Evolutionary conservation across 305 asterid genomes (phyloP).

Genomic region (Fraxinus ornus): DNA sequence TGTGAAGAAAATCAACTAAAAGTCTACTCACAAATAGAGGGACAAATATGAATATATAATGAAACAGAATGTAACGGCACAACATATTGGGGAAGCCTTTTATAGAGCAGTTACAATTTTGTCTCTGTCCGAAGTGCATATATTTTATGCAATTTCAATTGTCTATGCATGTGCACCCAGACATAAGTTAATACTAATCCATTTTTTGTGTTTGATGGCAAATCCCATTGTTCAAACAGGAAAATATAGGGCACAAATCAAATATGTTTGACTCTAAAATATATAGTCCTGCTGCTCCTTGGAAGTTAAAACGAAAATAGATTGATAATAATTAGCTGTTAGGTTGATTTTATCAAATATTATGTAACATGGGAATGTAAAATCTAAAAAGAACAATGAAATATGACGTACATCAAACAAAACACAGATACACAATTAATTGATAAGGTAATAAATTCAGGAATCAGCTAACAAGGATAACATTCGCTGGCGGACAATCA

Average conservation of each 20-base stretch:
- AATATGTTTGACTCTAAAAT: background rate
- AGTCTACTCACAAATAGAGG: constrained; percentile 7
- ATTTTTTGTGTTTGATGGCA: background rate
- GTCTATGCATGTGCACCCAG: background rate
- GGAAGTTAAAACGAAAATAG: background rate
- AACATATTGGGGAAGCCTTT: background rate
- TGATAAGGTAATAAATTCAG: background rate
- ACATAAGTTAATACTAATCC: background rate
- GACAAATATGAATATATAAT: background rate
- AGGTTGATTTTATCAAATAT: background rate
- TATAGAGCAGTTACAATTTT: constrained; percentile 2
- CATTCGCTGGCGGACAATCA: background rate
- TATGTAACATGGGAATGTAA: background rate
- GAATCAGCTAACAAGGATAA: background rate
- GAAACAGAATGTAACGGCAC: constrained; percentile 7
- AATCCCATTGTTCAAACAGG: background rate
- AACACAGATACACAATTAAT: constrained; percentile 7
- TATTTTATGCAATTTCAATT: background rate
- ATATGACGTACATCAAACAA: background rate
- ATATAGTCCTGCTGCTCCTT: background rate
- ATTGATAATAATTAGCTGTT: background rate
- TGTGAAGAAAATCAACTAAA: background rate
- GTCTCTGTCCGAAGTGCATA: constrained; percentile 1
- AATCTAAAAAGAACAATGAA: background rate
- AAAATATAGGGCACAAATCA: background rate